These are phyloP conservation scores for Cichorium intybus DNA, from an alignment of 140 eudicot species.

Conservation along the genomic window DNA sequence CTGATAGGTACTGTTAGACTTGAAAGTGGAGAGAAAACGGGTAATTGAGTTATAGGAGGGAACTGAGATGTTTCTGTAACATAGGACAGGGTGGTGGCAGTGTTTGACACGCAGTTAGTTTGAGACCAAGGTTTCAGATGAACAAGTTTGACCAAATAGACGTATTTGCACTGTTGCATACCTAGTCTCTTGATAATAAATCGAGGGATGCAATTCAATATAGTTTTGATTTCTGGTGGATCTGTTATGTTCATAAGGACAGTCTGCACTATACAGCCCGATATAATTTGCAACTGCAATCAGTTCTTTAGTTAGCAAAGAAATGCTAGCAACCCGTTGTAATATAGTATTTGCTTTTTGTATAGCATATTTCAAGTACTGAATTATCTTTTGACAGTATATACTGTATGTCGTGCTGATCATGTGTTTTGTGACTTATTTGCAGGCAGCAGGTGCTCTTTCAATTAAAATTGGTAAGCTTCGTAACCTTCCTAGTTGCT, in stretches of 20 bases:
- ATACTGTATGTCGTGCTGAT: slow-evolving; percentile 9
- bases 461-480: slow-evolving; percentile 81
- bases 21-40: neutral
- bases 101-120: slow-evolving; percentile 6
- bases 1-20: neutral
- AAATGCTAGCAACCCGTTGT: neutral
- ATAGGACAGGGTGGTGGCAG: neutral
- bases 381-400: neutral
- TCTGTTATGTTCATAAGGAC: neutral
- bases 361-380: neutral
- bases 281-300: neutral
- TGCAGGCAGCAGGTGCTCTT: slow-evolving; percentile 99
- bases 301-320: neutral
- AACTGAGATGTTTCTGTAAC: neutral
- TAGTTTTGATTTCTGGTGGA: neutral
- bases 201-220: neutral
- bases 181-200: neutral
- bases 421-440: neutral
- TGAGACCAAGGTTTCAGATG: neutral
- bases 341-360: neutral
- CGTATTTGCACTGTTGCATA: neutral
- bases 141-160: slow-evolving; percentile 7
- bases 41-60: neutral
- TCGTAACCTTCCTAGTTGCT: slow-evolving; percentile 32
- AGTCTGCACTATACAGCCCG: neutral